Conservation (phyloP, 1,284 basidiomycete genomes). For the Ceratobasidium sp. region DNA sequence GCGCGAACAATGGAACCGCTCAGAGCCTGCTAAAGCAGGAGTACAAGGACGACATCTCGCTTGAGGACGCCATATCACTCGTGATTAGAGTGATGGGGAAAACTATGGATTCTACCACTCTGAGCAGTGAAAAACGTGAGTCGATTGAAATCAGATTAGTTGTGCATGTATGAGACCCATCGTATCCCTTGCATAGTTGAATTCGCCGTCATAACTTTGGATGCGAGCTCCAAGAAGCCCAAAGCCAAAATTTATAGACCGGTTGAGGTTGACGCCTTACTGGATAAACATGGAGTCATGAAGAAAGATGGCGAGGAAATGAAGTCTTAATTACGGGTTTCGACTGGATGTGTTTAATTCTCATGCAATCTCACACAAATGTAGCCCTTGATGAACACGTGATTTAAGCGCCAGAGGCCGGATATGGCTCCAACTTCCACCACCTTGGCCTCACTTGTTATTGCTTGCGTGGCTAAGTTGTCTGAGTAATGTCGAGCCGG, state of each 20-base stretch:
- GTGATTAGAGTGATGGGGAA: constrained; percentile 97
- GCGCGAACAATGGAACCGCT: constrained; percentile 94
- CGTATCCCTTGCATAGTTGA: constrained; percentile 68
- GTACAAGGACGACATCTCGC: constrained; percentile 92
- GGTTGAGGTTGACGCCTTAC: constrained; percentile 86
- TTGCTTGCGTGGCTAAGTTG: constrained; percentile 12
- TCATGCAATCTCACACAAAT: constrained; percentile 7
- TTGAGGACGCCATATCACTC: constrained; percentile 91
- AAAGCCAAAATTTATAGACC: constrained; percentile 93
- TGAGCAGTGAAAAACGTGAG: constrained; percentile 93
- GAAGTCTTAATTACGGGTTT: constrained; percentile 49
- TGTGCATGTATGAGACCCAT: not conserved
- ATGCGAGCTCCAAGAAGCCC: constrained; percentile 77
- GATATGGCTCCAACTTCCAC: constrained; percentile 32
- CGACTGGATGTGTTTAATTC: constrained; percentile 11
- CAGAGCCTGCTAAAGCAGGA: constrained; percentile 97
- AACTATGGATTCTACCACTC: constrained; percentile 98
- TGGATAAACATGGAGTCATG: constrained; percentile 83
- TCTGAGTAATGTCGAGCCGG: constrained; percentile 23
- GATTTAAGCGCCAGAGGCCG: not conserved
- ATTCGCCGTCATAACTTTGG: constrained; percentile 91
- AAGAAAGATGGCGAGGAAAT: constrained; percentile 83
- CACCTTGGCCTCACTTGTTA: constrained; percentile 1
- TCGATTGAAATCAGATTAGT: constrained; percentile 40
- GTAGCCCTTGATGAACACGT: constrained; percentile 25